phyloP scores from a whole-genome alignment of 352 stramenopile genomes.

The Pythium vanterpoolii region DNA sequence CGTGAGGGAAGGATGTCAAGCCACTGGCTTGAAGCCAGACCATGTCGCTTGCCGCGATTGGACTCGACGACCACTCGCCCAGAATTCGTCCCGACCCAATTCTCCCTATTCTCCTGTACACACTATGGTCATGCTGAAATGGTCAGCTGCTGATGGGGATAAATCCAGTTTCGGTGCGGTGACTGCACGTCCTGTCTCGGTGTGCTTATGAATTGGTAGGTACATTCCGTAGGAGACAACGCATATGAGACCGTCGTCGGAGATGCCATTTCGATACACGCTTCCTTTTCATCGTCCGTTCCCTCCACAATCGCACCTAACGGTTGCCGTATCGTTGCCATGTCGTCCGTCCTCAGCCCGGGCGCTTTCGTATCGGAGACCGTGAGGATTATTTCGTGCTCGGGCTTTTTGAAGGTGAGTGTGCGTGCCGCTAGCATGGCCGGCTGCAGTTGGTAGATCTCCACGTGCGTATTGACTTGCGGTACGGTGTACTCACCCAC shows the following conservation, averaged over 20 bases:
- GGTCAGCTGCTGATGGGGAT: background rate
- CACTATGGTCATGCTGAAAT: no score
- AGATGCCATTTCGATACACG: background rate
- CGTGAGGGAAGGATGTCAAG: no score
- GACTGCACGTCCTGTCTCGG: background rate
- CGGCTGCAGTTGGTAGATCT: constrained; percentile 45
- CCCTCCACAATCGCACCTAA: background rate
- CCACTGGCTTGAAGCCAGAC: no score
- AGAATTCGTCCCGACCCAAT: no score
- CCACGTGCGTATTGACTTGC: constrained; percentile 34
- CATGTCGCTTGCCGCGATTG: no score
- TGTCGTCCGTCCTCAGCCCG: background rate
- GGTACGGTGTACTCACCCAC: constrained; percentile 34
- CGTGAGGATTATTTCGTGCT: background rate
- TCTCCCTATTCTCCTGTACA: no score
- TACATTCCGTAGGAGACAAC: background rate
- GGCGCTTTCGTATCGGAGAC: background rate
- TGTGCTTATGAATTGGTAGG: background rate
- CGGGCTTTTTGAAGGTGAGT: background rate
- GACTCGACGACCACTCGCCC: no score
- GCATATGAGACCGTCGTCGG: background rate
- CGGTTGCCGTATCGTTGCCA: background rate
- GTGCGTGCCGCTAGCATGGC: constrained; percentile 9
- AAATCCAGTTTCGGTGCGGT: background rate
- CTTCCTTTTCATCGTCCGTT: background rate